Conservation (phyloP, 768 basidiomycete genomes). For the Amanita molliuscula region DNA sequence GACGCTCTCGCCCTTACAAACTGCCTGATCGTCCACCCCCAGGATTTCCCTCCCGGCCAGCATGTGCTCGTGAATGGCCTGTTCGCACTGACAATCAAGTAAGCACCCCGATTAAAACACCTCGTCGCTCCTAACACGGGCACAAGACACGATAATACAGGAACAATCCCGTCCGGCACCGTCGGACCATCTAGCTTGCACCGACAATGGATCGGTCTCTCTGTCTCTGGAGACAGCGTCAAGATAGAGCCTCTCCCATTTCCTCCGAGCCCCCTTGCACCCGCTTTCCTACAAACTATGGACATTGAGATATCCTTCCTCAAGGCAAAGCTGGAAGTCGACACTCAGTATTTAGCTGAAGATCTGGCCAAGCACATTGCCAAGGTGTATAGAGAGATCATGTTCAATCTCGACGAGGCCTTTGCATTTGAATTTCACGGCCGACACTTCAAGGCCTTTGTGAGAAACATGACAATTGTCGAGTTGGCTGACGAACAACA, state of each 20-base stretch:
- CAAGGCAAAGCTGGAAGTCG: slow-evolving; percentile 39
- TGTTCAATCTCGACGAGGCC: slow-evolving; percentile 59
- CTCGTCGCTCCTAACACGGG: neutral
- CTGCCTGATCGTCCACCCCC: slow-evolving; percentile 68
- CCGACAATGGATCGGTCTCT: slow-evolving; percentile 86
- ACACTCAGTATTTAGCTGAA: slow-evolving; percentile 76
- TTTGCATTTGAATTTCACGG: slow-evolving; percentile 86
- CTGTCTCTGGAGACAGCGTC: slow-evolving; percentile 65
- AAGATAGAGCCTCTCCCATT: slow-evolving; percentile 55
- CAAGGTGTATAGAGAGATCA: slow-evolving; percentile 60
- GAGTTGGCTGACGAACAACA: slow-evolving; percentile 55
- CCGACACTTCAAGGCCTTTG: slow-evolving; percentile 61
- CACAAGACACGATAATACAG: slow-evolving; percentile 68
- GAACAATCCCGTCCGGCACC: slow-evolving; percentile 51
- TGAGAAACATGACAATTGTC: slow-evolving; percentile 49
- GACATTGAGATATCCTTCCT: slow-evolving; percentile 73
- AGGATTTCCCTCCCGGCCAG: slow-evolving; percentile 62
- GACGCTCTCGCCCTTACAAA: slow-evolving; percentile 70
- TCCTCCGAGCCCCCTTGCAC: slow-evolving; percentile 36
- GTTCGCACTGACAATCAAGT: slow-evolving; percentile 72
- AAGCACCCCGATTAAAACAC: slow-evolving; percentile 12
- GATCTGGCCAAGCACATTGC: slow-evolving; percentile 73
- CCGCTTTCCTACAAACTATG: slow-evolving; percentile 63
- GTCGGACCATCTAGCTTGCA: slow-evolving; percentile 74
- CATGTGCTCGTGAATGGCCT: slow-evolving; percentile 69